These are phyloP conservation scores for Senna tora DNA, from an alignment of 306 rosid genomes.

Conservation along the genomic window DNA sequence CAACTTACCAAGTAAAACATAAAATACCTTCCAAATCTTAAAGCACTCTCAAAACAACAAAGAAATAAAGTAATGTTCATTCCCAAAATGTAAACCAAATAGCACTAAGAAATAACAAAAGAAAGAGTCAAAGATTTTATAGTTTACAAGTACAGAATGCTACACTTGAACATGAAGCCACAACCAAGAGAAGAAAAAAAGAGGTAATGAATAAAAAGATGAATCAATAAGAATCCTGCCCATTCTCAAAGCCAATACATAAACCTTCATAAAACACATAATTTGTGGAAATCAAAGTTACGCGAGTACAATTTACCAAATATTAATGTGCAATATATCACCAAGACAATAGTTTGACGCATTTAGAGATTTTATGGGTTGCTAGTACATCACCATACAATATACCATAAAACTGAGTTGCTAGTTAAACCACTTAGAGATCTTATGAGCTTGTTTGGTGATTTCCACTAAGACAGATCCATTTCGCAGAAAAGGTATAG, in stretches of 20 bases:
- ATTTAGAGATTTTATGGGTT: too few species aligned
- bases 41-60: too few species aligned
- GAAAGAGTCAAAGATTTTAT: neutral
- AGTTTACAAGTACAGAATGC: neutral
- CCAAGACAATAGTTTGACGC: too few species aligned
- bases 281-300: constrained; percentile 5
- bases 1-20: too few species aligned
- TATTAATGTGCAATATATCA: too few species aligned
- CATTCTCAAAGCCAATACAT: neutral
- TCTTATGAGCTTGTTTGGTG: constrained; percentile 82
- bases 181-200: constrained; percentile 2
- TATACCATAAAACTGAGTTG: constrained; percentile 73
- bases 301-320: constrained; percentile 3
- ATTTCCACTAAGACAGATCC: constrained; percentile 77
- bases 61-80: neutral
- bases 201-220: constrained; percentile 11
- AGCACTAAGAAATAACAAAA: neutral
- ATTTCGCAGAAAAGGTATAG: constrained; percentile 56
- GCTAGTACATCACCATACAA: too few species aligned
- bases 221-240: constrained; percentile 2
- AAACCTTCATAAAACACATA: neutral
- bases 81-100: constrained; percentile 33
- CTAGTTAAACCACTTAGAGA: constrained; percentile 58
- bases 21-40: too few species aligned
- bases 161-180: neutral